Evolutionary conservation across 352 stramenopile genomes (phyloP), one percentile per base, ranked within the genome.

Genomic region (Phytopythium litorale): DNA sequence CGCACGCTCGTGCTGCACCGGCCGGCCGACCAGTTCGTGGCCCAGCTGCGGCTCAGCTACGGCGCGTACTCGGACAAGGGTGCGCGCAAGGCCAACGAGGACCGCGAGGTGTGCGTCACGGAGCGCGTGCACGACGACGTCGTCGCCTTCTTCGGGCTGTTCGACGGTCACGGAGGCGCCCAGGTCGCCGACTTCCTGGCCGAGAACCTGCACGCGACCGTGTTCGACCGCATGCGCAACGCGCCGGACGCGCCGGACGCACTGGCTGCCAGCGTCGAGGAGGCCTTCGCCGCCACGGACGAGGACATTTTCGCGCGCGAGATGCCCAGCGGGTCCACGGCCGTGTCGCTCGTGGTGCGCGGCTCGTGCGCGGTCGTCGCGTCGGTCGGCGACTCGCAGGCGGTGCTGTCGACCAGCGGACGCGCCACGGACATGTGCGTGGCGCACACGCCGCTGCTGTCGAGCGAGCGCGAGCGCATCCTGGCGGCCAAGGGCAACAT

Each of bases 131-230:
- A 74, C 43, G 68, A 91, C 62, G 76, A 94, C 21, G 71, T 80
- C 1, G 72, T 91, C 16, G 84, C 81, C 32, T 96, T 87, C 63
- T 93, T 96, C 59, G 87, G 80, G n/a, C 64, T 96, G 1, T 96
- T 91, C 64, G 87, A 96, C 64, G 87, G 87, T 42, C 87, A 96
- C 62, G 82, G 80, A 50, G 87, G 87, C 23, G 42, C 78, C 6
- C 73, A 86, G 51, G 82, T 96, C 7, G 79, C 81, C 46, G 78
- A 90, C 33, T 87, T 88, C 40, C 49, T 96, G 45, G 65, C 78
- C 9, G 48, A 81, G 21, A 74, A 89, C 45, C 67, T 96, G 6
- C 79, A 92, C 38, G 52, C 68, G 32, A 70, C 72, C n/a, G 75
- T 93, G 9, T 88, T 88, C 50, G 69, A 75, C 28, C 67, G 80